These are phyloP conservation scores for Cornus kousa DNA, from an alignment of 148 eudicot species.

Conservation along the genomic window DNA sequence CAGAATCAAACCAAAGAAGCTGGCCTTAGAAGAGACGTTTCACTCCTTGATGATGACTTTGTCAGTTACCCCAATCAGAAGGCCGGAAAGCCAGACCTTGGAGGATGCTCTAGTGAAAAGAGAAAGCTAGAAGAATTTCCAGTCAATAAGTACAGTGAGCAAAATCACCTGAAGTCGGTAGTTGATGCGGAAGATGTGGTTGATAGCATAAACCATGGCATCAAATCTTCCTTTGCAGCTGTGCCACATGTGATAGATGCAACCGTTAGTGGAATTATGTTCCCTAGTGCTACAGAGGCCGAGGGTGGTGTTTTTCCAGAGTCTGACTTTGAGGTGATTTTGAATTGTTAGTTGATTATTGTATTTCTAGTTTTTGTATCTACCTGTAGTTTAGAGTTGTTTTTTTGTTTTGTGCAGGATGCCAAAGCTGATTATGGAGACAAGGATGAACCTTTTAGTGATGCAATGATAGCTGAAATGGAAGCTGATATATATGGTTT, in stretches of 20 bases:
- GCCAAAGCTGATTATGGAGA: conserved; percentile 30
- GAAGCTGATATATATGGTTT: conserved; percentile 87
- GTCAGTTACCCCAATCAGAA: conserved; percentile 25
- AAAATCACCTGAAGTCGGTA: conserved; percentile 40
- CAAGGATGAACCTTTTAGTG: conserved; percentile 52
- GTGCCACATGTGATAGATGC: conserved; percentile 27
- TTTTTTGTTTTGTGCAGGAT: conserved; percentile 40
- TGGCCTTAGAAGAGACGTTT: conserved; percentile 33
- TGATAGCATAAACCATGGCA: conserved; percentile 25
- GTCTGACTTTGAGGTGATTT: conserved; percentile 46
- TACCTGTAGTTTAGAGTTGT: conserved; percentile 20
- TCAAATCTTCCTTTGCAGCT: conserved; percentile 25
- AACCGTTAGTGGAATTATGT: conserved; percentile 24
- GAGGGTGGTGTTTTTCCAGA: conserved; percentile 29
- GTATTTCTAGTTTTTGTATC: conserved; percentile 11
- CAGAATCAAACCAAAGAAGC: conserved; percentile 25
- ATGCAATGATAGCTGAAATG: conserved; percentile 85
- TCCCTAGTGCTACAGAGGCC: conserved; percentile 34
- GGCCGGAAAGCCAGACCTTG: conserved; percentile 22
- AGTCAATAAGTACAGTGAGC: conserved; percentile 13
- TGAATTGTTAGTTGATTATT: conserved; percentile 6
- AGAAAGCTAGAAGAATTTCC: conserved; percentile 14
- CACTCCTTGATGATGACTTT: conserved; percentile 40
- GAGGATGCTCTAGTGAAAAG: conserved; percentile 25
- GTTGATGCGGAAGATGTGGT: conserved; percentile 31